Percentiles rank a stretch among this genome's conserved stretches.
Evolutionary conservation across 805 yeast species (phyloP).

Genomic region (Candida saitoana): DNA sequence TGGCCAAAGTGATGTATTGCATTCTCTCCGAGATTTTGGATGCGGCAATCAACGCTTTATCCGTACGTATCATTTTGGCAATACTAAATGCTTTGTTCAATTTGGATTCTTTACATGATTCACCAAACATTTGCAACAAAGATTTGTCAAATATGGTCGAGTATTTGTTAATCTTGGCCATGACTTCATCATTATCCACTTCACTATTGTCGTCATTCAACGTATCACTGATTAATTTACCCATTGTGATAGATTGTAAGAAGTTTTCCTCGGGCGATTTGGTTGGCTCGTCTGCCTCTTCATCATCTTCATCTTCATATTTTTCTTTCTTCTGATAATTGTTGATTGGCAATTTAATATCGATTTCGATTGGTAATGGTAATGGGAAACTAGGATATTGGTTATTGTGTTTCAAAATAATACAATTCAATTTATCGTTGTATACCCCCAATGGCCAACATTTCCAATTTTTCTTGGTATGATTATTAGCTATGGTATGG

Average conservation of each 20-base stretch:
- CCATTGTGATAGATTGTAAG: slow-evolving; percentile 56
- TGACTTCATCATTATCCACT: slow-evolving; percentile 33
- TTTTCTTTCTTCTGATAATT: slow-evolving; percentile 15
- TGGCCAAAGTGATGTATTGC: slow-evolving; percentile 32
- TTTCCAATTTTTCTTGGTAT: slow-evolving; percentile 55
- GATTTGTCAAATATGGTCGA: slow-evolving; percentile 69
- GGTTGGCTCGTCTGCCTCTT: slow-evolving; percentile 7
- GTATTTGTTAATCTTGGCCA: slow-evolving; percentile 49
- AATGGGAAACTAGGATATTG: slow-evolving; percentile 79
- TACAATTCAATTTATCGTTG: slow-evolving; percentile 66
- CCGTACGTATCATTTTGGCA: slow-evolving; percentile 65
- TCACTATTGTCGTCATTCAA: slow-evolving; percentile 24
- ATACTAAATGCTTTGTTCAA: slow-evolving; percentile 65
- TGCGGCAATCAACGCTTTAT: slow-evolving; percentile 80
- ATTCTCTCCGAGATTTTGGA: slow-evolving; percentile 73
- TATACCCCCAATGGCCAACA: slow-evolving; percentile 88
- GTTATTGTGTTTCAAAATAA: slow-evolving; percentile 61
- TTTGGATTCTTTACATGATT: slow-evolving; percentile 65
- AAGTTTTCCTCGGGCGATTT: slow-evolving; percentile 56
- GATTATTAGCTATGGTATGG: slow-evolving; percentile 41
- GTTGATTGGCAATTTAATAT: slow-evolving; percentile 60
- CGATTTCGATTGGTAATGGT: slow-evolving; percentile 77
- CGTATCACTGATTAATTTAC: slow-evolving; percentile 60
- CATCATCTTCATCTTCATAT: slow-evolving; percentile 16
- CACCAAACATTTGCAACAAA: slow-evolving; percentile 69